These are phyloP conservation scores for Fusarium penzigii DNA, from an alignment of 2,329 filamentous ascomycete species.

Conservation along the genomic window DNA sequence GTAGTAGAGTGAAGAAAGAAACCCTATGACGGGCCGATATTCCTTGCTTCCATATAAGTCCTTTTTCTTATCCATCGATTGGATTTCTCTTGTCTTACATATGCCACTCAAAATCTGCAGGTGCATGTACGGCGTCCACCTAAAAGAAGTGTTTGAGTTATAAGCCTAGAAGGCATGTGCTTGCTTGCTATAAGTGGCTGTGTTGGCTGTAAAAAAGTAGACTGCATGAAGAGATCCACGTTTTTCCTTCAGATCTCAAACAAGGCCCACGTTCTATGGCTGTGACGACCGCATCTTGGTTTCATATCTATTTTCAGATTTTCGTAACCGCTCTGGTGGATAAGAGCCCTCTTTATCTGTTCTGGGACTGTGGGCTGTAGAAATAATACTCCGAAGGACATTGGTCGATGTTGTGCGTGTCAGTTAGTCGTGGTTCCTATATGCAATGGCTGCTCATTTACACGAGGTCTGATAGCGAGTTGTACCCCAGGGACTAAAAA, in stretches of 20 bases:
- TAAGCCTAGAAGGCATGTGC: too few relatives aligned
- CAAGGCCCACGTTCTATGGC: not conserved
- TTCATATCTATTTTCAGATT: not conserved
- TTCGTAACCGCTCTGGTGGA: not conserved
- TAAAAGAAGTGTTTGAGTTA: not conserved
- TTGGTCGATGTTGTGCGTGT: too few relatives aligned
- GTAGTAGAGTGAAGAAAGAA: slow-evolving; percentile 8
- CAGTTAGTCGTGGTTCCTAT: too few relatives aligned
- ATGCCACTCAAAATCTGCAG: not conserved
- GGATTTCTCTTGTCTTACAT: too few relatives aligned
- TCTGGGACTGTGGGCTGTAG: too few relatives aligned
- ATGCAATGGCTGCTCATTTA: too few relatives aligned
- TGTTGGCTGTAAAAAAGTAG: not conserved
- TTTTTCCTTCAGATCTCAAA: not conserved
- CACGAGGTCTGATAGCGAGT: too few relatives aligned
- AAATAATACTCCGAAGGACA: too few relatives aligned
- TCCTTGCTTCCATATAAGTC: slow-evolving; percentile 5
- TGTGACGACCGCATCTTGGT: not conserved
- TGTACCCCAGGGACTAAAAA: too few relatives aligned
- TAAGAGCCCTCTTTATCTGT: too few relatives aligned
- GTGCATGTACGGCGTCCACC: not conserved
- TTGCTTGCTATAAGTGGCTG: too few relatives aligned
- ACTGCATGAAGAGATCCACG: not conserved
- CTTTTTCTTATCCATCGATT: slow-evolving; percentile 2
- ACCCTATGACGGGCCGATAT: slow-evolving; percentile 23